phyloP scores from a whole-genome alignment of 495 filamentous ascomycete species.

The Penicillium maclennaniae region DNA sequence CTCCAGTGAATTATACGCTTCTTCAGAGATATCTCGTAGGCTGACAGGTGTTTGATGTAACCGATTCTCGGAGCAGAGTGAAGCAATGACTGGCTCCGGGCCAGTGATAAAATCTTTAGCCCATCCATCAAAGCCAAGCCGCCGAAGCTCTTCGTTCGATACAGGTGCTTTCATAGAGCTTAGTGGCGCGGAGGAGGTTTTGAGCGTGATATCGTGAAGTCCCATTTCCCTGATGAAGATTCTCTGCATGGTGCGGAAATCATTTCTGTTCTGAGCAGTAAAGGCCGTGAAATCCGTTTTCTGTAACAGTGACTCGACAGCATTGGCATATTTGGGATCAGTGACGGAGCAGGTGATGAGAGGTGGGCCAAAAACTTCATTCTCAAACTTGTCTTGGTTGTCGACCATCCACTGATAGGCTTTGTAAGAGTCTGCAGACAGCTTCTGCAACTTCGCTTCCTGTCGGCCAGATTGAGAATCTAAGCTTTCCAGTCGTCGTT shows the following conservation, averaged over 20 bases:
- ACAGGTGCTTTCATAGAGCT: constrained; percentile 51
- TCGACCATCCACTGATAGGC: constrained; percentile 79
- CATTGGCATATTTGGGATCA: constrained; percentile 66
- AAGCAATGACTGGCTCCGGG: constrained; percentile 78
- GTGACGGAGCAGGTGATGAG: constrained; percentile 78
- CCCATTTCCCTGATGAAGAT: constrained; percentile 42
- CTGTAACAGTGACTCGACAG: constrained; percentile 69
- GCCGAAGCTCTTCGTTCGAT: constrained; percentile 48
- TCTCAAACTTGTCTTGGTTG: constrained; percentile 68
- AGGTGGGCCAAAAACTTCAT: constrained; percentile 80
- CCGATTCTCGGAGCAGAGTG: constrained; percentile 68
- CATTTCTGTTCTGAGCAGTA: constrained; percentile 66
- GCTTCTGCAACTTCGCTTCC: constrained; percentile 52
- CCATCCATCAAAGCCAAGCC: constrained; percentile 73
- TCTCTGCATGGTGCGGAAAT: constrained; percentile 64
- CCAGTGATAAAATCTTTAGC: constrained; percentile 72
- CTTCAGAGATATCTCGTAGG: constrained; percentile 56
- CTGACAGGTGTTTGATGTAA: constrained; percentile 66
- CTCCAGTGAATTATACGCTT: constrained; percentile 58
- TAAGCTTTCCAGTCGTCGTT: constrained; percentile 54
- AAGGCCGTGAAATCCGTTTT: constrained; percentile 64
- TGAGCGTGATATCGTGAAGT: constrained; percentile 64
- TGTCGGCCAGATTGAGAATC: constrained; percentile 77
- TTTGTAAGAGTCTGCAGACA: constrained; percentile 57
- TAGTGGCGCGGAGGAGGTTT: constrained; percentile 47